Evolutionary conservation across 225 moss, liverwort and hornwort genomes (phyloP).

Genomic region (Polytrichum commune): DNA sequence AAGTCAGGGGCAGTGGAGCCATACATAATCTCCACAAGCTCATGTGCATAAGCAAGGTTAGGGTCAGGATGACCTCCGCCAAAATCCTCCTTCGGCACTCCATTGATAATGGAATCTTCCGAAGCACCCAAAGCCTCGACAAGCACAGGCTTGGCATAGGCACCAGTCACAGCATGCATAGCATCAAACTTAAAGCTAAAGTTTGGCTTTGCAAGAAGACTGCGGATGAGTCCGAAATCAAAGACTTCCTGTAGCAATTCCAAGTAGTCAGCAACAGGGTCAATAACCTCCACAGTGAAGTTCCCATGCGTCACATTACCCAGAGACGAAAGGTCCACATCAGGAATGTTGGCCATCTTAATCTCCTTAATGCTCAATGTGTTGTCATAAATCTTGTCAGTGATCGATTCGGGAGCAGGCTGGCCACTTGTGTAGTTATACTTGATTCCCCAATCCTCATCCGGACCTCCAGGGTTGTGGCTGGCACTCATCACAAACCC

Average conservation of each 20-base stretch:
- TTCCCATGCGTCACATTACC: slow-evolving; percentile 56
- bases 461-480: slow-evolving; percentile 91
- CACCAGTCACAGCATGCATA: slow-evolving; percentile 95
- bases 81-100: slow-evolving; percentile 79
- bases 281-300: slow-evolving; percentile 84
- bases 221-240: slow-evolving; percentile 69
- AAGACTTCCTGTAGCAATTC: slow-evolving; percentile 60
- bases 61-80: slow-evolving; percentile 98
- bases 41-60: slow-evolving; percentile 86
- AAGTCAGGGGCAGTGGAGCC: slow-evolving; percentile 63
- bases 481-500: slow-evolving; percentile 99
- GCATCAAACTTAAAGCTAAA: slow-evolving; percentile 97
- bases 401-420: slow-evolving; percentile 90
- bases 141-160: slow-evolving; percentile 85
- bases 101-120: slow-evolving; percentile 69
- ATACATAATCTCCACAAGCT: slow-evolving; percentile 81
- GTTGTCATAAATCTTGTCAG: slow-evolving; percentile 87
- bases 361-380: slow-evolving; percentile 68
- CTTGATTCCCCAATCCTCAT: slow-evolving; percentile 99
- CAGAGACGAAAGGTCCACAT: slow-evolving; percentile 59
- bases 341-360: slow-evolving; percentile 70
- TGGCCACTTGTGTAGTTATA: slow-evolving; percentile 94
- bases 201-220: slow-evolving; percentile 55
- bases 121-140: slow-evolving; percentile 77
- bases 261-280: slow-evolving; percentile 84